Evolutionary conservation across 495 filamentous ascomycete species (phyloP).

Genomic region (Daldinia childiae): DNA sequence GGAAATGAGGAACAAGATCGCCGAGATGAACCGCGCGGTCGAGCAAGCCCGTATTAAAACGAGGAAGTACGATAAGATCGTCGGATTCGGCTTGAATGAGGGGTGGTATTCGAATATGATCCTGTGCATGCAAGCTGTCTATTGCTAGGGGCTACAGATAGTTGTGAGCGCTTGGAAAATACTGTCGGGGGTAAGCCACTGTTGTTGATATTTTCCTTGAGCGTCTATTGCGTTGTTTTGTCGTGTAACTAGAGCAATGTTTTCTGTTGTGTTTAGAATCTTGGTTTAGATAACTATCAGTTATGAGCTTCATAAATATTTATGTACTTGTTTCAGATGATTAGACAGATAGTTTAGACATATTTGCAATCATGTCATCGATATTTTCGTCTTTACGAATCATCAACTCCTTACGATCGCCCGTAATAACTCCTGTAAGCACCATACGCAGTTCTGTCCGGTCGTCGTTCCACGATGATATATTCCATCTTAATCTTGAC

Average conservation of each 20-base stretch:
- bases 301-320: not conserved
- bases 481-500: constrained; percentile 17
- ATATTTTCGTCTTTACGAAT: constrained; percentile 11
- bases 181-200: not conserved
- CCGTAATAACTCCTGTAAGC: constrained; percentile 3
- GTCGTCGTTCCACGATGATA: constrained; percentile 26
- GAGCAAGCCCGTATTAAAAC: not conserved
- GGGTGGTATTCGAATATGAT: not conserved
- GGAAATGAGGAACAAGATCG: not conserved
- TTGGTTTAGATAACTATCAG: not conserved
- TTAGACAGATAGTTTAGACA: not conserved
- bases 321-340: not conserved
- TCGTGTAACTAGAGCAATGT: not conserved
- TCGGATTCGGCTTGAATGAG: not conserved
- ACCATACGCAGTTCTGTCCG: constrained; percentile 25
- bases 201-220: not conserved
- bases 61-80: not conserved
- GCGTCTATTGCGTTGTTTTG: not conserved
- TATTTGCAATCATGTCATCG: constrained; percentile 5
- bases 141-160: not conserved
- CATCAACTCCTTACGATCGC: constrained; percentile 16
- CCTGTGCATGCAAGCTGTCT: not conserved
- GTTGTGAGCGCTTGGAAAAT: not conserved
- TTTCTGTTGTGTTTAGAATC: not conserved
- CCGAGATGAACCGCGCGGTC: not conserved